Conservation (phyloP, 768 basidiomycete species). For the Lentinula raphanica region DNA sequence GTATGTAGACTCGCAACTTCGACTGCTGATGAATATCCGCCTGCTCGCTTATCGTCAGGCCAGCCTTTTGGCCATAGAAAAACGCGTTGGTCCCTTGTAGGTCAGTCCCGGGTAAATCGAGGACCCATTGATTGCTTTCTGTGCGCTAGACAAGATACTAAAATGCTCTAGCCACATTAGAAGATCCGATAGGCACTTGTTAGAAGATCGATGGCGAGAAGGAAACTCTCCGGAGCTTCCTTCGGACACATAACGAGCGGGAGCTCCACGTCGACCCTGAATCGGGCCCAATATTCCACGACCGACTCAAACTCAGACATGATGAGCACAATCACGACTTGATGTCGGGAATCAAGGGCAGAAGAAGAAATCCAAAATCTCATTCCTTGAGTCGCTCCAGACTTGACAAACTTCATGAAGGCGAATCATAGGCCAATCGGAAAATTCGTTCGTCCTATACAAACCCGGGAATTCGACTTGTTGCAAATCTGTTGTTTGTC, state of each 20-base stretch:
- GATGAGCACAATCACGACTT: not conserved
- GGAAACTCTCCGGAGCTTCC: not conserved
- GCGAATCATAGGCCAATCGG: too few species aligned
- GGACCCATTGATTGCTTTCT: too few species aligned
- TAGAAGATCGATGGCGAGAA: not conserved
- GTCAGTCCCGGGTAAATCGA: too few species aligned
- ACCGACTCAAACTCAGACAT: not conserved
- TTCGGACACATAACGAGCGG: not conserved
- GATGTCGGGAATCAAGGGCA: not conserved
- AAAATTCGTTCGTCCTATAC: constrained; percentile 47
- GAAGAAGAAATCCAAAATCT: too few species aligned
- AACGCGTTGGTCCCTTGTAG: too few species aligned
- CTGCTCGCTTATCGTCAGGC: too few species aligned
- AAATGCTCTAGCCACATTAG: not conserved
- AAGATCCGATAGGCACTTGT: not conserved
- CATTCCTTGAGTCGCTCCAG: too few species aligned
- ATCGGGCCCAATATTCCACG: not conserved
- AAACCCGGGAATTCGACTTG: constrained; percentile 35
- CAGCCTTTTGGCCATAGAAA: too few species aligned
- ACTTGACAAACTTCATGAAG: too few species aligned
- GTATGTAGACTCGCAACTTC: too few species aligned
- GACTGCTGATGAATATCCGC: too few species aligned
- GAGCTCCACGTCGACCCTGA: not conserved
- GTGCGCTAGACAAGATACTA: constrained; percentile 21
- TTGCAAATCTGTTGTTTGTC: constrained; percentile 42